phyloP scores from a whole-genome alignment of 768 basidiomycete species.

The Amanita exitialis region DNA sequence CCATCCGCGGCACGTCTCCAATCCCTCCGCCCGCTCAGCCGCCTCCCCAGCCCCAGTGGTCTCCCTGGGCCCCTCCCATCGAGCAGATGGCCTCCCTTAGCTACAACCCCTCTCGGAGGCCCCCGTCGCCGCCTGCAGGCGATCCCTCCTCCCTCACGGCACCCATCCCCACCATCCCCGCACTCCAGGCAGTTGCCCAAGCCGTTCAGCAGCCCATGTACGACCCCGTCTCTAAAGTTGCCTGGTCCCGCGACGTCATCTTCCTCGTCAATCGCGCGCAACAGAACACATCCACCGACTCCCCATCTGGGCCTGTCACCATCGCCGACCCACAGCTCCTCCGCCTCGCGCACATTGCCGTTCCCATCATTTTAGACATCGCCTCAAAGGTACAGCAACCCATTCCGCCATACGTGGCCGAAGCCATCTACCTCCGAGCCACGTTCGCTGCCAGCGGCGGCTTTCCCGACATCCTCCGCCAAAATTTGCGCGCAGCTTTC shows the following conservation, averaged over 20 bases:
- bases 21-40: not conserved
- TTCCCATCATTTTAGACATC: slow-evolving; percentile 54
- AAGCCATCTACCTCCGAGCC: slow-evolving; percentile 70
- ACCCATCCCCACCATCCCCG: slow-evolving; percentile 54
- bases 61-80: slow-evolving; percentile 9
- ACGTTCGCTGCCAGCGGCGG: slow-evolving; percentile 65
- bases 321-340: slow-evolving; percentile 52
- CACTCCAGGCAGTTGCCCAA: slow-evolving; percentile 40
- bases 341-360: slow-evolving; percentile 51
- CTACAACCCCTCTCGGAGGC: slow-evolving; percentile 37
- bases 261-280: slow-evolving; percentile 62
- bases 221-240: slow-evolving; percentile 52
- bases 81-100: slow-evolving; percentile 16
- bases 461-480: slow-evolving; percentile 52
- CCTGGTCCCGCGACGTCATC: slow-evolving; percentile 80
- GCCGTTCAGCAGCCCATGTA: slow-evolving; percentile 43
- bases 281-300: slow-evolving; percentile 25
- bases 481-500: slow-evolving; percentile 75
- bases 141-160: slow-evolving; percentile 46
- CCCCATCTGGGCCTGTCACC: slow-evolving; percentile 38
- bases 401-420: slow-evolving; percentile 39
- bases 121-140: slow-evolving; percentile 21
- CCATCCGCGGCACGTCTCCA: slow-evolving; percentile 9
- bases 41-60: slow-evolving; percentile 11
- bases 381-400: slow-evolving; percentile 22